Conservation (phyloP, 2,329 filamentous ascomycete genomes). For the Pseudogymnoascus sp. region DNA sequence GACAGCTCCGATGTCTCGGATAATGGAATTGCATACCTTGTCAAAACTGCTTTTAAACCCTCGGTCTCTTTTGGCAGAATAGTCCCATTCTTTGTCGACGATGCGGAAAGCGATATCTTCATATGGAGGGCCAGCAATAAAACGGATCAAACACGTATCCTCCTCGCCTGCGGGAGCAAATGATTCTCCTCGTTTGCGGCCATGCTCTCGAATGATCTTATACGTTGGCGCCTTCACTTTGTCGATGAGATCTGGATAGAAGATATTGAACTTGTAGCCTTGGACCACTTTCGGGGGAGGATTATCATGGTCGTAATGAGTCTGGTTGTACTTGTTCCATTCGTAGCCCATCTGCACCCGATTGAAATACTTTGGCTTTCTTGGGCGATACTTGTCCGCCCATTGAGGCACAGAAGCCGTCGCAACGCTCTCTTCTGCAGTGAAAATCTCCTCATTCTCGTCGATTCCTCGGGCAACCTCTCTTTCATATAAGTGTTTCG, state of each 20-base stretch:
- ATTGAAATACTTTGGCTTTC: slow-evolving; percentile 96
- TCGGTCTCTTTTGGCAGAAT: slow-evolving; percentile 87
- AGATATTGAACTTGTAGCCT: slow-evolving; percentile 99
- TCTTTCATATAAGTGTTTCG: slow-evolving; percentile 82
- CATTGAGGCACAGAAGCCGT: slow-evolving; percentile 62
- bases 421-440: slow-evolving; percentile 74
- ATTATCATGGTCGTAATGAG: slow-evolving; percentile 97
- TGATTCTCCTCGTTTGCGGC: slow-evolving; percentile 80
- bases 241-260: slow-evolving; percentile 95
- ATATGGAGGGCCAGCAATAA: slow-evolving; percentile 91
- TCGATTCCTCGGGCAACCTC: slow-evolving; percentile 86
- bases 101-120: slow-evolving; percentile 96
- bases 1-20: not conserved
- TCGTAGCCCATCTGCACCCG: slow-evolving; percentile 98
- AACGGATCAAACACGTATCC: slow-evolving; percentile 93
- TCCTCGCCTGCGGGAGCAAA: slow-evolving; percentile 91
- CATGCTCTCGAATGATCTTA: slow-evolving; percentile 89
- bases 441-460: slow-evolving; percentile 94
- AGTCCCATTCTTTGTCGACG: slow-evolving; percentile 98
- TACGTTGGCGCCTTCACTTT: slow-evolving; percentile 92
- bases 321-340: slow-evolving; percentile 99
- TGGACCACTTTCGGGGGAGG: slow-evolving; percentile 97
- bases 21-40: slow-evolving; percentile 58
- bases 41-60: slow-evolving; percentile 97
- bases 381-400: slow-evolving; percentile 76